Evolutionary conservation across 2,329 filamentous ascomycete species (phyloP), one percentile per base, ranked within the genome.

Genomic region (Trichothecium roseum): DNA sequence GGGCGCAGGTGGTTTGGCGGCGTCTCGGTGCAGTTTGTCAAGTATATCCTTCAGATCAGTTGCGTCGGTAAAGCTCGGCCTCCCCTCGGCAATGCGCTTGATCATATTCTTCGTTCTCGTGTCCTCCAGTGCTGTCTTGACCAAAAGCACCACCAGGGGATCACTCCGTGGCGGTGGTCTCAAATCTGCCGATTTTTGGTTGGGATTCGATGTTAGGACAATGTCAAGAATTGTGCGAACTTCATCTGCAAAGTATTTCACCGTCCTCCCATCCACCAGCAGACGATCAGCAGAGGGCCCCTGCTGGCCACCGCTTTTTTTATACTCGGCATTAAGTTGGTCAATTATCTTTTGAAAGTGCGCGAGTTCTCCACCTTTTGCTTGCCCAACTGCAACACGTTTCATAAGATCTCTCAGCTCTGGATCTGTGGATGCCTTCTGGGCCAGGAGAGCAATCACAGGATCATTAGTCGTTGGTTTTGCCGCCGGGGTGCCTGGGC

Each of bases 281-380:
- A 78, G 54, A 35, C 64, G 56, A 37, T 76, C 71, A 1, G 72
- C 69, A 4, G 70, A 68, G 6, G 72, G 71, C 0, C 66, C 69
- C 34, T 68, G 63, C 28, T 67, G 61, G 0, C 60, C 61, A 7
- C 68, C 67, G 28, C 61, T 72, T 28, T 60, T 65, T 45, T 68
- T 69, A 45, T 72, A 72, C 40, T 77, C 71, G 1, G 57, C 57
- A 3, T 81, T 87, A 38, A 91, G 71, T 51, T 86, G 78, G 48
- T 87, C 81, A 42, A 91, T 91, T 29, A 91, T 84, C 33, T 69
- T 70, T 52, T 91, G 84, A 46, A 91, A 91, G 42, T 78, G 74
- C 32, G 76, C 75, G 10, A 91, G 60, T 52, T 91, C 82, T 12
- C 77, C 72, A 27, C 75, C 71, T 10, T 73, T 76, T 1, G 84